Base-by-base conservation (phyloP, 371 early-diverging fungal genomes). In the Basidiobolus meristosporus region DNA sequence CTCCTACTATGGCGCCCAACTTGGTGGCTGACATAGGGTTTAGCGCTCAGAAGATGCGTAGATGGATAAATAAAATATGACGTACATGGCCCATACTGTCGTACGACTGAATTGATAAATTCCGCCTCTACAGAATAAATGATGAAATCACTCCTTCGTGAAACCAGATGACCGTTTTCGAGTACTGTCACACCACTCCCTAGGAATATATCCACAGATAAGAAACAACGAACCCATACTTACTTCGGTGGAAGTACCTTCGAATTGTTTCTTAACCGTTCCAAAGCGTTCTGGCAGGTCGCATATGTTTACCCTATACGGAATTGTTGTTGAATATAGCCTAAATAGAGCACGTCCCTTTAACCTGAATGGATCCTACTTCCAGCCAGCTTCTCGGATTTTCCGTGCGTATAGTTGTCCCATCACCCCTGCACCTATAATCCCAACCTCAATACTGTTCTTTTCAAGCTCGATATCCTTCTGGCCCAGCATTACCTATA, bases 81-180 rank as follows among this genome's bases (percentile, higher is more conserved):
- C 54, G 44, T 64, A 80, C 82, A 73, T 19, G 90, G 84, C 0
- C 90, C 96, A 58, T 74, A 95, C 43, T 60, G 54, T 23, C 53
- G 64, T 14, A 90, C 91, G 3, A 83, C 85, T 14, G 52, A 35
- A 38, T 72, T 77, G 31, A 95, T 77, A 45, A 73, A 66, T 46
- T 82, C 82, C 2, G 96, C 90, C 43, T 92, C 92, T 3, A 95
- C 92, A 3, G 86, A 80, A 68, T 90, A 95, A 56, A 95, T 73
- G 42, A 91, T 82, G 58, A 73, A 80, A 54, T 93, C 92, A 42
- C 83, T 74, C 28, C 65, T 54, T 31, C 92, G 73, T 7, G 83
- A 77, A 7, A 92, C 79, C 30, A 68, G 69, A 47, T 68, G 82
- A 18, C 92, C 93, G 55, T 92, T 90, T 16, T 47, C 60, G 36